Conservation (phyloP, 2,329 filamentous ascomycete genomes). For the Trichoderma endophyticum region DNA sequence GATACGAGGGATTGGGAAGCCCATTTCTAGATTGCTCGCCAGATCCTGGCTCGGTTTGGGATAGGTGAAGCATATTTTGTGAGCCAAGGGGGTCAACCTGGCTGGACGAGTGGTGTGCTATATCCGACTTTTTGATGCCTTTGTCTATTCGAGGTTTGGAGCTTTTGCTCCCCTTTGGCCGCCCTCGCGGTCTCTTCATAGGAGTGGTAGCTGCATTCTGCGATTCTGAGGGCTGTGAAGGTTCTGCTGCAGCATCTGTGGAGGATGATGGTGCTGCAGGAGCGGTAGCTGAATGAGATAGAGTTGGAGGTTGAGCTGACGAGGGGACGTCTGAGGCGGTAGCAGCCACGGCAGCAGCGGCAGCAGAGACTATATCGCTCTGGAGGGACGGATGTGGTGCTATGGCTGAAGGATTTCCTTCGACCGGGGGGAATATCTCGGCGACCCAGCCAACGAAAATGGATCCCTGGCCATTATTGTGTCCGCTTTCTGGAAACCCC, state of each 20-base stretch:
- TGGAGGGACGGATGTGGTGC: slow-evolving; percentile 10
- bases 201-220: slow-evolving; percentile 7
- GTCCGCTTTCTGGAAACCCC: slow-evolving; percentile 54
- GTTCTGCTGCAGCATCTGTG: not conserved
- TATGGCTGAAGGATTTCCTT: slow-evolving; percentile 19
- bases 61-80: not conserved
- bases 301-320: not conserved
- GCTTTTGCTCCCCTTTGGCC: slow-evolving; percentile 53
- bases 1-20: not conserved
- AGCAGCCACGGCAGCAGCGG: not conserved
- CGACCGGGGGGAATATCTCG: slow-evolving; percentile 56
- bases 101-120: slow-evolving; percentile 1
- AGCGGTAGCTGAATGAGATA: not conserved
- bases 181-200: slow-evolving; percentile 47
- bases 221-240: not conserved
- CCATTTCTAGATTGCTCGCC: not conserved
- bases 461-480: slow-evolving; percentile 55
- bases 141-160: slow-evolving; percentile 46
- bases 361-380: not conserved
- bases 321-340: not conserved
- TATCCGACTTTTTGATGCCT: slow-evolving; percentile 44
- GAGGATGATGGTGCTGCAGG: not conserved
- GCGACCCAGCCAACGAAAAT: slow-evolving; percentile 60
- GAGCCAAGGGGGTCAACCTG: not conserved
- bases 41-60: not conserved